phyloP scores from a whole-genome alignment of 345 rosid species.

The Brassica juncea region DNA sequence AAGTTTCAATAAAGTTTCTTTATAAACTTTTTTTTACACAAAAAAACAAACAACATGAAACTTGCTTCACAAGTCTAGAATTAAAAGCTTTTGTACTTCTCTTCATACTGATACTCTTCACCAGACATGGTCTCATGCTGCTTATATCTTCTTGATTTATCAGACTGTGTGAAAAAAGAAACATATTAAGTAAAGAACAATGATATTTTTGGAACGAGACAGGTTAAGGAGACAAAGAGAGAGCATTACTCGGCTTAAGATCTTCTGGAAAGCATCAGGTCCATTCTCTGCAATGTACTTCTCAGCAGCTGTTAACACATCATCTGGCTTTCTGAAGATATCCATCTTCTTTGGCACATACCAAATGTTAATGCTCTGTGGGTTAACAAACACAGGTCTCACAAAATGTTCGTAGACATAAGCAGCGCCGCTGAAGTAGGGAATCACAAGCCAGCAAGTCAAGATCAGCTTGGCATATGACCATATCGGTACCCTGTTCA shows the following conservation, averaged over 20 bases:
- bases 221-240: not conserved
- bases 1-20: constrained; percentile 19
- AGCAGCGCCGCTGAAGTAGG: constrained; percentile 94
- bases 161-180: constrained; percentile 49
- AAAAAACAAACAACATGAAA: constrained; percentile 24
- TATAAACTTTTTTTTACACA: no score
- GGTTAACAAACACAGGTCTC: constrained; percentile 78
- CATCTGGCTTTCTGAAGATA: constrained; percentile 58
- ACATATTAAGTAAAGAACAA: not conserved
- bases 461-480: constrained; percentile 71
- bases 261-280: constrained; percentile 82
- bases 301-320: constrained; percentile 87
- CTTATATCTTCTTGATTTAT: constrained; percentile 51
- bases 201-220: not conserved
- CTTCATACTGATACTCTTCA: constrained; percentile 22
- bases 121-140: constrained; percentile 34
- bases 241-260: constrained; percentile 58
- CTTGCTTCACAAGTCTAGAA: constrained; percentile 26
- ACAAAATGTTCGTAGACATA: constrained; percentile 83
- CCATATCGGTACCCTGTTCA: constrained; percentile 85
- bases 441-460: constrained; percentile 95
- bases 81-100: not conserved
- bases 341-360: constrained; percentile 88
- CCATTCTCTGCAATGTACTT: constrained; percentile 81
- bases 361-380: constrained; percentile 82